phyloP scores from a whole-genome alignment of 176 grass and related monocot species.

The Sorghum bicolor region DNA sequence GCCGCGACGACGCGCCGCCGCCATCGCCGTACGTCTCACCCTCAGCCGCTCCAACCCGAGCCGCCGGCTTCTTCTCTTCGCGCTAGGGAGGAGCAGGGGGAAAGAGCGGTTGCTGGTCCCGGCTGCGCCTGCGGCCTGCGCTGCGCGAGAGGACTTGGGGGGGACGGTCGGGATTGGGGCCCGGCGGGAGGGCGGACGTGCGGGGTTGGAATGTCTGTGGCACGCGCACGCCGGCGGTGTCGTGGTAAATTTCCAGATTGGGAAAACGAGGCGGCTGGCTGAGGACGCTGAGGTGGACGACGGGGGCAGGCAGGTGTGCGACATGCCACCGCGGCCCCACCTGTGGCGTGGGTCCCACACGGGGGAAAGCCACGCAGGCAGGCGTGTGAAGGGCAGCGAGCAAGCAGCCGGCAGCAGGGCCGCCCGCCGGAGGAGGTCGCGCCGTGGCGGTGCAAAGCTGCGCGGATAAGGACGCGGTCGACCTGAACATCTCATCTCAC shows the following conservation, averaged over 20 bases:
- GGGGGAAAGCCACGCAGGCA: neutral
- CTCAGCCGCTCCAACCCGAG: neutral
- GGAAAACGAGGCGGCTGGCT: neutral
- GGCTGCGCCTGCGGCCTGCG: no score
- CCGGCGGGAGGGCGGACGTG: no score
- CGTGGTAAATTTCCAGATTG: neutral
- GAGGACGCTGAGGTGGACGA: no score
- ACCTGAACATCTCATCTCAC: no score
- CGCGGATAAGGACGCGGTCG: no score
- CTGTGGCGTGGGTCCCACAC: no score
- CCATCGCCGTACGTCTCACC: neutral
- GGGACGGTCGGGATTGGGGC: neutral
- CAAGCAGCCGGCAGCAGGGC: neutral
- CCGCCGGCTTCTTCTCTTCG: neutral
- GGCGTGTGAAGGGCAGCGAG: no score
- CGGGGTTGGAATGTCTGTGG: neutral
- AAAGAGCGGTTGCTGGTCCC: neutral
- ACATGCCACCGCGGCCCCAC: neutral
- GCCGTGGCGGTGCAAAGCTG: no score
- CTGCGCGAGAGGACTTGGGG: neutral
- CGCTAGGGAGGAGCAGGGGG: neutral
- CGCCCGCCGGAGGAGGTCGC: neutral
- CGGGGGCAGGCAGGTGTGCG: neutral
- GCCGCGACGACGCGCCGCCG: neutral
- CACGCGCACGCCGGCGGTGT: neutral